A percentile compares a stretch with the other conserved stretches of the same genome.
Conservation (phyloP, 345 rosid species). For the Cardamine occulta region DNA sequence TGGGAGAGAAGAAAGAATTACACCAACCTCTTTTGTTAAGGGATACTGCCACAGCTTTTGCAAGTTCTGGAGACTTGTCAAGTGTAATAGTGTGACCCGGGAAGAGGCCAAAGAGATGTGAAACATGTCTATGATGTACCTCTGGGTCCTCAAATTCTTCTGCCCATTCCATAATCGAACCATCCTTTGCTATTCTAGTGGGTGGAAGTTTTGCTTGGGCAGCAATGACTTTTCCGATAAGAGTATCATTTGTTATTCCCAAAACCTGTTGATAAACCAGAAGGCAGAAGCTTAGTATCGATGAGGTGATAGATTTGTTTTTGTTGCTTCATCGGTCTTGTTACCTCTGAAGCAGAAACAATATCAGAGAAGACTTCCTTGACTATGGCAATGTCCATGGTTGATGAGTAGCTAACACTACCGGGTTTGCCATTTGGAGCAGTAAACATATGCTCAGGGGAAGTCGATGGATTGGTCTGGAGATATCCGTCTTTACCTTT, state of each 20-base stretch:
- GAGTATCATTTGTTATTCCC: slow-evolving; percentile 58
- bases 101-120: slow-evolving; percentile 90
- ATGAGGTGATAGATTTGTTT: background rate
- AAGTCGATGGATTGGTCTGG: slow-evolving; percentile 93
- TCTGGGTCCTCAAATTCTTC: slow-evolving; percentile 88
- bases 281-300: slow-evolving; percentile 20
- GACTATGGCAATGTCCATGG: slow-evolving; percentile 91
- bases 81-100: slow-evolving; percentile 83
- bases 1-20: slow-evolving; percentile 9
- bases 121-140: slow-evolving; percentile 77
- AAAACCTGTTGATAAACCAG: slow-evolving; percentile 57
- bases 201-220: slow-evolving; percentile 76
- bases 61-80: slow-evolving; percentile 71
- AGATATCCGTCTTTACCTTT: slow-evolving; percentile 78
- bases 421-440: slow-evolving; percentile 82
- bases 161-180: slow-evolving; percentile 96
- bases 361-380: slow-evolving; percentile 75
- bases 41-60: slow-evolving; percentile 71
- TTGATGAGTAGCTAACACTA: slow-evolving; percentile 90
- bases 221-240: slow-evolving; percentile 58
- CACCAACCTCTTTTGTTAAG: slow-evolving; percentile 78
- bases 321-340: slow-evolving; percentile 16
- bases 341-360: slow-evolving; percentile 85
- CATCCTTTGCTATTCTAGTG: slow-evolving; percentile 68
- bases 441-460: slow-evolving; percentile 86